Conservation (phyloP, 164 flowering plant genomes). For the Magnolia changhungtana region DNA sequence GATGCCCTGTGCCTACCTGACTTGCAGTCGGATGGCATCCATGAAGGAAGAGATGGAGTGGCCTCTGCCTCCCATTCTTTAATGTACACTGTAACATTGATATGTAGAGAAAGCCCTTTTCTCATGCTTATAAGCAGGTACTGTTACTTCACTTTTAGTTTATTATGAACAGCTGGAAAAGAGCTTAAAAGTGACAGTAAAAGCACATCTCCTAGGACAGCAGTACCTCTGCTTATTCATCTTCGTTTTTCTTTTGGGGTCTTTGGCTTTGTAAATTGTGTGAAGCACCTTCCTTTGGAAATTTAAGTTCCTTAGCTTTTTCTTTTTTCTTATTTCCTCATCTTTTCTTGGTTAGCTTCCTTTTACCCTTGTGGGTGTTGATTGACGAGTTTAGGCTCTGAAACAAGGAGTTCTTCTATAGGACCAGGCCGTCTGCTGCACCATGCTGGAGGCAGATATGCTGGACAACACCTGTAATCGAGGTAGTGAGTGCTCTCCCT, state of each 20-base stretch:
- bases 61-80: slow-evolving; percentile 35
- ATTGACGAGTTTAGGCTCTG: too few species aligned
- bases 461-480: too few species aligned
- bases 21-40: slow-evolving; percentile 26
- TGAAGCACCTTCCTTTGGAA: slow-evolving; percentile 16
- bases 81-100: slow-evolving; percentile 43
- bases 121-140: slow-evolving; percentile 24
- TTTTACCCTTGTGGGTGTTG: background rate
- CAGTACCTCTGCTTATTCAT: slow-evolving; percentile 11
- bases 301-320: slow-evolving; percentile 8
- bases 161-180: slow-evolving; percentile 21
- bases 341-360: background rate
- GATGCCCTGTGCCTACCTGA: slow-evolving; percentile 19
- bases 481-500: too few species aligned
- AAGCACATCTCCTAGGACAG: slow-evolving; percentile 16
- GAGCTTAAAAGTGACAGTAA: slow-evolving; percentile 27
- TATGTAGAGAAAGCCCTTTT: background rate
- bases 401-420: too few species aligned
- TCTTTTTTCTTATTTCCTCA: background rate
- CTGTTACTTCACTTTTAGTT: slow-evolving; percentile 26
- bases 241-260: slow-evolving; percentile 1
- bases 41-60: slow-evolving; percentile 20
- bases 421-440: too few species aligned
- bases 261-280: slow-evolving; percentile 28
- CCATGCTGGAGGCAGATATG: too few species aligned